A percentile compares a stretch with the other conserved stretches of the same genome.
phyloP scores from a whole-genome alignment of 495 filamentous ascomycete genomes.

The Neurospora tetraspora region DNA sequence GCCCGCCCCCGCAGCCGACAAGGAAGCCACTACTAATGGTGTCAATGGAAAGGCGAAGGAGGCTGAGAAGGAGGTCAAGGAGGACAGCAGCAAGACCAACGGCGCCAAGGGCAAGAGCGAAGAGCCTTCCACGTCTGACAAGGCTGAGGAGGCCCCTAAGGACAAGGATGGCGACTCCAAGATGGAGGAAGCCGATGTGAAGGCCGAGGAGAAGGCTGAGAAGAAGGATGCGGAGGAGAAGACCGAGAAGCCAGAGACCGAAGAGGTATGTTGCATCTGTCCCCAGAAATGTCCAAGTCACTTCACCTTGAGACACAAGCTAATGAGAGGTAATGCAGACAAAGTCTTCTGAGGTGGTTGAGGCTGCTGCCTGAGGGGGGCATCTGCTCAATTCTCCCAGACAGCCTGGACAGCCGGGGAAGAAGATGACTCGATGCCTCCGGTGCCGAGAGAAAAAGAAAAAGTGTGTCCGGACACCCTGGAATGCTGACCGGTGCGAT shows the following conservation, averaged over 20 bases:
- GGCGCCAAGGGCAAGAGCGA: conserved; percentile 33
- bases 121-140: conserved; percentile 21
- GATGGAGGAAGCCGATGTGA: conserved; percentile 14
- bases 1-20: conserved; percentile 9
- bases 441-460: not conserved
- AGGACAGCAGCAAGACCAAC: conserved; percentile 30
- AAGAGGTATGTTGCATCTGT: conserved; percentile 19
- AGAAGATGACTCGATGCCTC: not conserved
- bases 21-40: conserved; percentile 27
- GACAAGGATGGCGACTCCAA: conserved; percentile 19
- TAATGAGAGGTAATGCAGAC: not conserved
- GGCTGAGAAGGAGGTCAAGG: conserved; percentile 42
- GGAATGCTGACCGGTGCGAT: not conserved
- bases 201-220: conserved; percentile 14
- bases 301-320: not conserved
- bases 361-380: conserved; percentile 14
- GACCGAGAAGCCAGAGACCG: conserved; percentile 20
- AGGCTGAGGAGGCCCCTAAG: conserved; percentile 16
- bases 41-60: conserved; percentile 33
- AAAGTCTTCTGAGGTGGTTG: conserved; percentile 17
- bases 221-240: conserved; percentile 9
- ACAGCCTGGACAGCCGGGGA: not conserved
- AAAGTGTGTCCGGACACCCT: not conserved
- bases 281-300: not conserved
- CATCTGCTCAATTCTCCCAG: not conserved